These are phyloP conservation scores for Rhynchospora breviuscula DNA, from an alignment of 176 grass and related monocot species.

Conservation along the genomic window DNA sequence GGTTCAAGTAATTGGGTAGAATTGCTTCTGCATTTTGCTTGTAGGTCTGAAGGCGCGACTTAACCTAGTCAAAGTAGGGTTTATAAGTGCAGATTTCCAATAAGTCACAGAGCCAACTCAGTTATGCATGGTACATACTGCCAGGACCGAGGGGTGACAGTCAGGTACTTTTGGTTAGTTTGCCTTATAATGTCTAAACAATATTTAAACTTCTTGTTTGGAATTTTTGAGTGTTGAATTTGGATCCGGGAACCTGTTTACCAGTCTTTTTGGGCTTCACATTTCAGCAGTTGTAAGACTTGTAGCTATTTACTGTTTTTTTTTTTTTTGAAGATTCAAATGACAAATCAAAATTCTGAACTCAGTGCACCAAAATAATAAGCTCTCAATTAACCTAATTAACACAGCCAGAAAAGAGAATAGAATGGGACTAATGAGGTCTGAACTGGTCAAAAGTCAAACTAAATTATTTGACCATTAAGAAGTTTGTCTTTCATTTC, in stretches of 20 bases:
- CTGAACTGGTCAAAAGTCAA: background rate
- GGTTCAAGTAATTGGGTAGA: slow-evolving; percentile 61
- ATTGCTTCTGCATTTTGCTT: slow-evolving; percentile 69
- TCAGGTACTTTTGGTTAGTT: background rate
- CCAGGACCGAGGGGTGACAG: background rate
- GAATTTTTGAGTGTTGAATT: background rate
- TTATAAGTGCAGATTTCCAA: background rate
- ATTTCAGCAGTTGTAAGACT: background rate
- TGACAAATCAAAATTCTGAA: background rate
- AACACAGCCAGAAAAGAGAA: background rate
- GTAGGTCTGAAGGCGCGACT: slow-evolving; percentile 72
- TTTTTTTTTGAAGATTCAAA: background rate
- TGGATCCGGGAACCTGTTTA: background rate
- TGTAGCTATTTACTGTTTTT: background rate
- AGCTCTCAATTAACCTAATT: background rate
- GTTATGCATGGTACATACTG: background rate
- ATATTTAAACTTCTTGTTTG: background rate
- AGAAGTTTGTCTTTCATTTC: background rate
- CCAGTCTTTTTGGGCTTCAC: background rate
- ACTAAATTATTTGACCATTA: background rate
- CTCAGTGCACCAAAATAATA: background rate
- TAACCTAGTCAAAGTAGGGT: slow-evolving; percentile 45
- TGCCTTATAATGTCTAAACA: background rate
- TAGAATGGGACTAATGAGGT: background rate
- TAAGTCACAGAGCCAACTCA: background rate